Evolutionary conservation across 768 basidiomycete genomes (phyloP), one percentile per base, ranked within the genome.

Genomic region (Serendipita vermifera): DNA sequence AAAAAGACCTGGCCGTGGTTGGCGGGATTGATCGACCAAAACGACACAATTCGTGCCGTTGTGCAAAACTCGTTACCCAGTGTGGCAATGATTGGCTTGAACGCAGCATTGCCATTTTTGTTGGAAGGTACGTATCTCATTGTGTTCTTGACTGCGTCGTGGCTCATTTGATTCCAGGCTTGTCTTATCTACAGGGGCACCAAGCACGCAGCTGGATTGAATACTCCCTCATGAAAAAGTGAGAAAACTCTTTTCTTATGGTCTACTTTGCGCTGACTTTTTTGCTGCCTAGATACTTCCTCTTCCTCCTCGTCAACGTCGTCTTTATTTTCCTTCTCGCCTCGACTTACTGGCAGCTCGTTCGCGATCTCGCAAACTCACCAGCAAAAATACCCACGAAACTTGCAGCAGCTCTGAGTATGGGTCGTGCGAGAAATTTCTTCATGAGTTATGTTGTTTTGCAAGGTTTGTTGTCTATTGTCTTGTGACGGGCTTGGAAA

Each of bases 61-160:
- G 88, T 97, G 20, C 92, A 97, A 70, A 98, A 93, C 61, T 92
- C 93, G 1, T 71, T 99, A 53, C 94, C 96, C 1, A 86, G 86
- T 24, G 76, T 93, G 54, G 94, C 85, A 2, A 80, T 98, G 74
- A 91, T 93, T 61, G 78, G 78, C 0, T 76, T 98, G 64, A 99
- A 98, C 68, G 91, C 87, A 0, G 59, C 86, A 27, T 65, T 97
- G 9, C 96, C 96, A 0, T 92, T 92, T 68, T 69, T 93, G 13
- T 72, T 99, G 17, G 92, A 96, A 72, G 86, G 90, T 87, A 56
- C 32, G 71, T 31, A n/a, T 4, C 35, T 20, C 26, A 3, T 33
- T 22, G 20, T 15, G 26, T 4, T 22, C 5, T 57, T 20, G 29
- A 55, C 22, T 17, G 15, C 35, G 4, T 5, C 5, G 11, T 33